Percentiles rank a stretch among this genome's conserved stretches.
These are phyloP conservation scores for Manihot esculenta DNA, from an alignment of 441 rosid genomes.

Conservation along the genomic window DNA sequence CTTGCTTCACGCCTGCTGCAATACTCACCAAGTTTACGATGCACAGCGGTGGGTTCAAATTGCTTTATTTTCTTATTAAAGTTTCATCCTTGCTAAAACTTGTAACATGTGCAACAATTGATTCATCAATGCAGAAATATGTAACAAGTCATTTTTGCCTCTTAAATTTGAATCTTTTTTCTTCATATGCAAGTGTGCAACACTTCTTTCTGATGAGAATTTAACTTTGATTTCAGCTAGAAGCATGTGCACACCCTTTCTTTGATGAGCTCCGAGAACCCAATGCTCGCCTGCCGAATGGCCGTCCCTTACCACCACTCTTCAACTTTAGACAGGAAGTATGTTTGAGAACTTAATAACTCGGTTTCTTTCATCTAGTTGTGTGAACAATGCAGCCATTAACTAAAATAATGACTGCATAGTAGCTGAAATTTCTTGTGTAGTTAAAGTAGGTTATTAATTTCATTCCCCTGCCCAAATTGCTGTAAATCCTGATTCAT, in stretches of 20 bases:
- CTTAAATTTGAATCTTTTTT: too few species aligned
- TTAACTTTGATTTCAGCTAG: conserved; percentile 30
- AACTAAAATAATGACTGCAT: background rate
- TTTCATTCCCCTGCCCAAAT: background rate
- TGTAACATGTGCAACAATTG: background rate
- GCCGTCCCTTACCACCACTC: conserved; percentile 45
- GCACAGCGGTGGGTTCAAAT: conserved; percentile 66
- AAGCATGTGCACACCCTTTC: conserved; percentile 48
- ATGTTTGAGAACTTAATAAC: conserved; percentile 18
- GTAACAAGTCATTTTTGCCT: too few species aligned
- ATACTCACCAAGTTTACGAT: conserved; percentile 86
- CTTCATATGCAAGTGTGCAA: too few species aligned
- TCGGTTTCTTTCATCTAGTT: background rate
- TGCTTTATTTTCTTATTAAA: conserved; percentile 6
- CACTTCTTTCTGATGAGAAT: background rate
- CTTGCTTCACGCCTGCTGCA: conserved; percentile 93
- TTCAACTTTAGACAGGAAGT: conserved; percentile 68
- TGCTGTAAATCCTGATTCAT: background rate
- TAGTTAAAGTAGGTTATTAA: background rate
- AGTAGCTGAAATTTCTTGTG: background rate
- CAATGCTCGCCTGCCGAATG: conserved; percentile 43
- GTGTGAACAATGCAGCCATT: background rate
- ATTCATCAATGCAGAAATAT: too few species aligned
- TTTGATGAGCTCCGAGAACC: conserved; percentile 52
- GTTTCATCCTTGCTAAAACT: background rate